These are phyloP conservation scores for Trichosporon ovoides DNA, from an alignment of 1,284 basidiomycete genomes.

Conservation along the genomic window DNA sequence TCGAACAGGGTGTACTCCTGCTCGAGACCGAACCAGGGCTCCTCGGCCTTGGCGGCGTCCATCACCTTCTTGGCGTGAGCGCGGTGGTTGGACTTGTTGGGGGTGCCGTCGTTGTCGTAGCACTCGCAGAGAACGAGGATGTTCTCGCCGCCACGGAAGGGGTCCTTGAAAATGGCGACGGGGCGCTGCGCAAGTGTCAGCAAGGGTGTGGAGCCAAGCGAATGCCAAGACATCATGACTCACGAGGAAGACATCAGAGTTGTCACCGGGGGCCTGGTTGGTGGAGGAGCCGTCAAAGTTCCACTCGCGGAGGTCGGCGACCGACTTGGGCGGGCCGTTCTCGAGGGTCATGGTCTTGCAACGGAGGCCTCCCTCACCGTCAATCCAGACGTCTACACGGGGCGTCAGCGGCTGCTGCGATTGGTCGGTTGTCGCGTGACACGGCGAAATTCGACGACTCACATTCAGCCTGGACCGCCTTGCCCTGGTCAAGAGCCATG, in stretches of 20 bases:
- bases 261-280: constrained; percentile 86
- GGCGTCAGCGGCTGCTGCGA: constrained; percentile 7
- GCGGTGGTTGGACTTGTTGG: constrained; percentile 95
- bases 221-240: constrained; percentile 16
- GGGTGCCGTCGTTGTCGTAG: constrained; percentile 98
- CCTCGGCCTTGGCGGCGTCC: constrained; percentile 72
- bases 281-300: constrained; percentile 99
- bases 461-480: constrained; percentile 90
- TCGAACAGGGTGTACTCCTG: constrained; percentile 99
- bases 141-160: constrained; percentile 98
- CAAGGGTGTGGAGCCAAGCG: background rate
- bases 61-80: constrained; percentile 86
- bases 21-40: constrained; percentile 98
- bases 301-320: constrained; percentile 68
- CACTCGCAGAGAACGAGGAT: constrained; percentile 94
- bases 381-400: constrained; percentile 82
- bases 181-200: constrained; percentile 58
- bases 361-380: constrained; percentile 84
- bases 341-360: constrained; percentile 72
- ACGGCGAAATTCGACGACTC: constrained; percentile 33
- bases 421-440: constrained; percentile 22
- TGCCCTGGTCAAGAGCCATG: constrained; percentile 77
- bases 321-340: constrained; percentile 34
- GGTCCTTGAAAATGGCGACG: constrained; percentile 95
- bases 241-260: constrained; percentile 93